Conservation (phyloP, 257 asterid genomes). For the Scutellaria baicalensis region DNA sequence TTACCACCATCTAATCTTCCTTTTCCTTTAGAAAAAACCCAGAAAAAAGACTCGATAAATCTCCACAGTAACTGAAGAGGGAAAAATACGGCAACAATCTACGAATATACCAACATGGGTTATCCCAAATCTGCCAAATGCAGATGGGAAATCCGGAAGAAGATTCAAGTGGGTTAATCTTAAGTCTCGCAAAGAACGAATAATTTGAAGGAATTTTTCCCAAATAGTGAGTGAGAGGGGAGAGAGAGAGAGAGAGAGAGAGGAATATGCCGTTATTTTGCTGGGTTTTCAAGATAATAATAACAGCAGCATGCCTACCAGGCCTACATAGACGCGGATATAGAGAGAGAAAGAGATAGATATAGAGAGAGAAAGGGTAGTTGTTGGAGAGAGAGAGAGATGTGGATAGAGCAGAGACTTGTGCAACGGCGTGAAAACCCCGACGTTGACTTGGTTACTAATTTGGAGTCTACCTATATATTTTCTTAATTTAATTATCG, state of each 20-base stretch:
- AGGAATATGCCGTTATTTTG: constrained; percentile 37
- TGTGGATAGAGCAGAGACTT: constrained; percentile 4
- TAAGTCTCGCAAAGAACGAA: not conserved
- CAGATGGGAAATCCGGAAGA: constrained; percentile 3
- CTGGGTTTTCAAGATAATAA: constrained; percentile 25
- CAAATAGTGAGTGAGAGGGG: too few species aligned
- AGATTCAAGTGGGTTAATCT: not conserved
- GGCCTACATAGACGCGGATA: not conserved
- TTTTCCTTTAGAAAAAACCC: not conserved
- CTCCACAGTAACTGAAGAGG: not conserved
- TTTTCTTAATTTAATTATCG: not conserved
- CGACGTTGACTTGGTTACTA: constrained; percentile 28
- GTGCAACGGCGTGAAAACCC: constrained; percentile 22
- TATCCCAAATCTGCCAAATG: constrained; percentile 11
- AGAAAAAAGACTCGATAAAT: not conserved
- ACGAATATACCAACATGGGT: constrained; percentile 4
- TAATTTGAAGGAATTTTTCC: not conserved
- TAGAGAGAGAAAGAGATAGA: constrained; percentile 8
- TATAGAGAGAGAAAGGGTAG: not conserved
- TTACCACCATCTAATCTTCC: constrained; percentile 63
- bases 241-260: constrained; percentile 1
- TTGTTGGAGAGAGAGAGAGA: not conserved
- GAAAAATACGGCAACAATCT: not conserved
- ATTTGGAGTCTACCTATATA: constrained; percentile 6
- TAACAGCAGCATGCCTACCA: constrained; percentile 15